These are phyloP conservation scores for Dactylellina cionopaga DNA, from an alignment of 2,329 filamentous ascomycete species.

Conservation along the genomic window DNA sequence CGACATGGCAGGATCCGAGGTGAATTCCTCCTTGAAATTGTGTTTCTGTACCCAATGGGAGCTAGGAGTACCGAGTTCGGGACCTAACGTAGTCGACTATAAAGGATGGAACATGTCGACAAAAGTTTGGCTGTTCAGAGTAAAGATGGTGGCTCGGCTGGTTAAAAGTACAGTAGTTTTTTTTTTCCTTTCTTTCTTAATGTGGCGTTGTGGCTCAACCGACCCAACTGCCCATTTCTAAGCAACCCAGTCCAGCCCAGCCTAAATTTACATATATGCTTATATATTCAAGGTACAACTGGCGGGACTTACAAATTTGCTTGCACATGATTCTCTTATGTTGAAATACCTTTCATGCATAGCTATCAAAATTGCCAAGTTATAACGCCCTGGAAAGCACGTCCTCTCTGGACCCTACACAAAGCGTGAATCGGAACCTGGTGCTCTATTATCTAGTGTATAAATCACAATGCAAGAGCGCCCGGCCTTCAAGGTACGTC, in stretches of 20 bases:
- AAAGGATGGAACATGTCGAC: neutral
- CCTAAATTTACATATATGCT: neutral
- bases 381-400: too few species aligned
- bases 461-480: conserved; percentile 9
- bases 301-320: too few species aligned
- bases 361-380: neutral
- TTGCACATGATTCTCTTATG: too few species aligned
- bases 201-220: neutral
- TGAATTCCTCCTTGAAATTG: conserved; percentile 30
- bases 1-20: conserved; percentile 70
- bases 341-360: too few species aligned
- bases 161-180: too few species aligned
- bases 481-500: conserved; percentile 24
- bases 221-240: conserved; percentile 3
- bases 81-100: neutral
- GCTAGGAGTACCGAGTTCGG: neutral
- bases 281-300: neutral
- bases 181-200: neutral
- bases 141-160: too few species aligned
- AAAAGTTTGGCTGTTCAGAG: too few species aligned
- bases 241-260: neutral
- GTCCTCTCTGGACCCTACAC: too few species aligned
- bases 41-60: neutral
- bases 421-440: too few species aligned
- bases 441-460: too few species aligned